phyloP scores from a whole-genome alignment of 1,139 yeast species.

The Suhomyces yuchorum region DNA sequence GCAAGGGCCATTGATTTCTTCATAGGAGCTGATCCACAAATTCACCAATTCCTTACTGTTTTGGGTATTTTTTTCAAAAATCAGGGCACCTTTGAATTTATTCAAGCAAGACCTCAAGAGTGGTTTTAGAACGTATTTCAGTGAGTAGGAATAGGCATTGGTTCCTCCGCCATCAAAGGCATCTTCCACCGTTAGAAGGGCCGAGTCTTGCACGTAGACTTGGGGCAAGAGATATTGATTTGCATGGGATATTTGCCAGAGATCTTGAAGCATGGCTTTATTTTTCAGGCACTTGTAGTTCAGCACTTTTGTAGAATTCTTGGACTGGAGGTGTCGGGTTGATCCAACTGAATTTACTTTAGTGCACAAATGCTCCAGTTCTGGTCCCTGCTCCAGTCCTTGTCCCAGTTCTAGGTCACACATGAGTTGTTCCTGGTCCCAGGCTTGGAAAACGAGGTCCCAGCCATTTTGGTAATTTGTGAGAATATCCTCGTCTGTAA shows the following conservation, averaged over 20 bases:
- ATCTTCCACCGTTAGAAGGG: constrained; percentile 6
- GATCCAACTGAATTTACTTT: not conserved
- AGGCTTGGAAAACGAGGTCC: constrained; percentile 23
- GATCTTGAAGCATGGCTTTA: constrained; percentile 1
- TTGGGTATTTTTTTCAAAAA: constrained; percentile 15
- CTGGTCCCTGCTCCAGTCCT: not conserved
- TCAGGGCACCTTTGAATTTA: constrained; percentile 17
- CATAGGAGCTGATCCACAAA: constrained; percentile 26
- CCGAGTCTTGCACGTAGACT: constrained; percentile 17
- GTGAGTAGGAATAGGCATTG: constrained; percentile 16
- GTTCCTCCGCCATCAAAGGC: constrained; percentile 2
- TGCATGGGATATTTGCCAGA: constrained; percentile 25
- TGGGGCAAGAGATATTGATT: constrained; percentile 27
- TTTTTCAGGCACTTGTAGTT: not conserved
- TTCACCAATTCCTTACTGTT: constrained; percentile 23
- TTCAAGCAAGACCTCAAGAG: constrained; percentile 22
- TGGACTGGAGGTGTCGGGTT: no score
- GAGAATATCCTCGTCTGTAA: constrained; percentile 16
- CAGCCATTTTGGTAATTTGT: constrained; percentile 25
- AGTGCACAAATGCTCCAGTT: not conserved
- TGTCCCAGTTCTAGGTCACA: not conserved
- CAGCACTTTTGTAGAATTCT: no score
- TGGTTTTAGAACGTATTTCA: constrained; percentile 21
- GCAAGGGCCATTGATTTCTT: constrained; percentile 17
- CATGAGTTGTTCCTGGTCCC: constrained; percentile 13